A percentile compares a stretch with the other conserved stretches of the same genome.
Conservation (phyloP, 2,329 filamentous ascomycete genomes). For the Berkeleyomyces basicola region DNA sequence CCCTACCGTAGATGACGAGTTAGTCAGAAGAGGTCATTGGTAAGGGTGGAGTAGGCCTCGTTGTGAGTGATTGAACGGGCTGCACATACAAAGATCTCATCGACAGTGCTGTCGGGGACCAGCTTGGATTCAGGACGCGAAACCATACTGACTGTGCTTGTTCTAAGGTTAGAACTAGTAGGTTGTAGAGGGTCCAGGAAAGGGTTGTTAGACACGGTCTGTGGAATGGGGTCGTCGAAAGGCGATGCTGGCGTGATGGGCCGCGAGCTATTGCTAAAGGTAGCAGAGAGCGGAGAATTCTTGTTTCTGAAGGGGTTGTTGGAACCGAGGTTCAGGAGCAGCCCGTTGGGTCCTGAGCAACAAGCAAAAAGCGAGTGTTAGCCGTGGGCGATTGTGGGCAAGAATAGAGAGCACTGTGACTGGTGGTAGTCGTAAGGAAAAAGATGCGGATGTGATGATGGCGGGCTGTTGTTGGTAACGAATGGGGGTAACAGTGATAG, state of each 20-base stretch:
- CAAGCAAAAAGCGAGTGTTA: slow-evolving; percentile 31
- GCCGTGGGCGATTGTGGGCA: slow-evolving; percentile 26
- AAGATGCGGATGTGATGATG: background rate
- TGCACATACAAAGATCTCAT: slow-evolving; percentile 60
- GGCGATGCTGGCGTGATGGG: slow-evolving; percentile 32
- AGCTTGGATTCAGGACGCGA: slow-evolving; percentile 28
- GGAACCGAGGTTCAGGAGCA: slow-evolving; percentile 54
- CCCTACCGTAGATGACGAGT: background rate
- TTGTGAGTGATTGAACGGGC: background rate
- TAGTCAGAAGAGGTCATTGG: background rate
- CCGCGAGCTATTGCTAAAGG: slow-evolving; percentile 21
- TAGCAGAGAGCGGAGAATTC: slow-evolving; percentile 32
- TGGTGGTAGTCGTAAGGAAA: background rate
- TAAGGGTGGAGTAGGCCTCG: background rate
- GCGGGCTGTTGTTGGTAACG: background rate
- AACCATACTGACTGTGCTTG: slow-evolving; percentile 25
- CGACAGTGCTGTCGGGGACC: slow-evolving; percentile 32
- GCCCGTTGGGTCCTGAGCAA: slow-evolving; percentile 24
- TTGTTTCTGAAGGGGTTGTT: slow-evolving; percentile 72
- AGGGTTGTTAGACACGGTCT: slow-evolving; percentile 56
- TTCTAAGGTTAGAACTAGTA: background rate
- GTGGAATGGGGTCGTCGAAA: slow-evolving; percentile 37
- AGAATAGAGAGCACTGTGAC: background rate
- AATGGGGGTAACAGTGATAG: background rate
- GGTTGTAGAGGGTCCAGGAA: slow-evolving; percentile 42